These are phyloP conservation scores for Sambucus nigra DNA, from an alignment of 129 eudicot genomes.

Conservation along the genomic window DNA sequence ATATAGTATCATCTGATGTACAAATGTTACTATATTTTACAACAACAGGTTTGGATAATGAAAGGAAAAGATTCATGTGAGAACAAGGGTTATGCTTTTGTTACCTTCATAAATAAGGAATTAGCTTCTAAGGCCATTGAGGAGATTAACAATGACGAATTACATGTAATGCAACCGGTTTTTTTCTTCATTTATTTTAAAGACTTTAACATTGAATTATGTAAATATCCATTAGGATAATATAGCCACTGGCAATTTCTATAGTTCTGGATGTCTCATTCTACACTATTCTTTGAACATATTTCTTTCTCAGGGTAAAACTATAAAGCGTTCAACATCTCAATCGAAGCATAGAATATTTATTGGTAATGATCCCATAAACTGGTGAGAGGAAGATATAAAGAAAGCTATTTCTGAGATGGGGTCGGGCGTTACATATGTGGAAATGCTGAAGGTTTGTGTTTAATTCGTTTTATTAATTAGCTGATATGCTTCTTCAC, in stretches of 20 bases:
- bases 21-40: not conserved
- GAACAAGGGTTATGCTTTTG: slow-evolving; percentile 96
- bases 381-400: slow-evolving; percentile 77
- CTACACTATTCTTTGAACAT: not conserved
- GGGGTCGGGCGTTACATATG: slow-evolving; percentile 78
- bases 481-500: not conserved
- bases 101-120: slow-evolving; percentile 77
- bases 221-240: not conserved
- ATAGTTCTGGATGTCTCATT: slow-evolving; percentile 6
- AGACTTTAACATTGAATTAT: not conserved
- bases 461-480: not conserved
- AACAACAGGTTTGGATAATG: slow-evolving; percentile 70
- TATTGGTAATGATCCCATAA: slow-evolving; percentile 81
- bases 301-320: slow-evolving; percentile 52
- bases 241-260: not conserved
- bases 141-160: slow-evolving; percentile 55
- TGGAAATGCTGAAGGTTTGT: slow-evolving; percentile 79
- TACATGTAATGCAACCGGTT: slow-evolving; percentile 42
- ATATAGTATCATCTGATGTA: not conserved
- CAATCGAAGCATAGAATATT: slow-evolving; percentile 87
- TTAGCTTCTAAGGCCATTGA: slow-evolving; percentile 89
- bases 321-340: slow-evolving; percentile 75
- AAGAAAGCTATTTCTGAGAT: slow-evolving; percentile 53
- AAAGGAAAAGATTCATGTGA: slow-evolving; percentile 56
- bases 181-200: not conserved